Evolutionary conservation across 495 filamentous ascomycete genomes (phyloP), one percentile per base, ranked within the genome.

Genomic region (Podospora bellae-mahoneyi): DNA sequence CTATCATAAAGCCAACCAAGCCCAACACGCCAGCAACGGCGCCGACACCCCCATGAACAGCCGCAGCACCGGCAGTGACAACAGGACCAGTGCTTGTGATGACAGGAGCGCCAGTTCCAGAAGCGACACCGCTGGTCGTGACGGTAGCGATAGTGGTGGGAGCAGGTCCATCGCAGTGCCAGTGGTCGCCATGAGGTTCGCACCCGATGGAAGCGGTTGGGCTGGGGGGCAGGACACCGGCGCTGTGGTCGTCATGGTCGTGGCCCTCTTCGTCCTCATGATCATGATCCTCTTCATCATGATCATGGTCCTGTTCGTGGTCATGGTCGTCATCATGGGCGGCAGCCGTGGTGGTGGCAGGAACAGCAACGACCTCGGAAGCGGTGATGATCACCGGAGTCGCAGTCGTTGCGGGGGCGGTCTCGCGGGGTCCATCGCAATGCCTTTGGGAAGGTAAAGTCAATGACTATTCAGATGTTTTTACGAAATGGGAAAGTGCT

Each of bases 161-260:
- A 3, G 39, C 39, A 62, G 56, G 56, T 27, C 56, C 56, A 7
- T 58, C 56, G 18, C 56, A 58, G 56, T 58, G 56, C 56, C 56
- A 58, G 56, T 58, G 56, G 18, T 58, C 56, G 6, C 56, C 56
- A 27, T 58, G 56, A 20, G 56, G 56, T 27, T 58, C 56, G 56
- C 56, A 58, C 5, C 56, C 56, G 56, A 58, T 27, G 56, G 56
- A 58, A 5, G n/a, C 56, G 13, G 56, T 58, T 5, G 56, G 56
- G 56, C 56, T 58, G 0, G 56, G 56, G 19, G 19, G 19, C 18
- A 27, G 5, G 9, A 20, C 9, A 5, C 19, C 23, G 19, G n/a
- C 56, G 56, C 19, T 58, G 56, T 26, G 56, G 56, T 58, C 56
- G 18, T 58, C 56, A 13, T 58, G 19, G 23, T 58, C 56, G 23